Evolutionary conservation across 2,329 filamentous ascomycete species (phyloP).

Genomic region (Epichloe amarillans): DNA sequence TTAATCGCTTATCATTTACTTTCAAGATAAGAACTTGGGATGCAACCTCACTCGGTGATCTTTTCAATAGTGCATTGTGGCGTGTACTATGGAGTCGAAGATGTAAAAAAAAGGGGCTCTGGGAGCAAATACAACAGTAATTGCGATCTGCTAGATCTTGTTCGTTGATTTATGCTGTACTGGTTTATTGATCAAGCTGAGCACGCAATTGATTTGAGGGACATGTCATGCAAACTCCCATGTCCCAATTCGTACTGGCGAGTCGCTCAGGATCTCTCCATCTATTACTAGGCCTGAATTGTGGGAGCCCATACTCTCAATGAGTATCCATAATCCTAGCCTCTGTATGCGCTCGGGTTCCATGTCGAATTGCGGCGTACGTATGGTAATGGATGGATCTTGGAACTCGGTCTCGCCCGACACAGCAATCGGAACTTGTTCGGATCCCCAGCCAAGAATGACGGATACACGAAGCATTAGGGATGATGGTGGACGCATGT

Average conservation of each 20-base stretch:
- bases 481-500: constrained; percentile 27
- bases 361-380: constrained; percentile 63
- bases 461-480: constrained; percentile 54
- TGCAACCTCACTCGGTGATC: too few relatives aligned
- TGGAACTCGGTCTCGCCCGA: constrained; percentile 64
- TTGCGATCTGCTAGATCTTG: background rate
- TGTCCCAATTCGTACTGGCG: constrained; percentile 26
- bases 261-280: constrained; percentile 39
- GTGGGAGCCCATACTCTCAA: constrained; percentile 61
- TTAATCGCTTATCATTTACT: background rate
- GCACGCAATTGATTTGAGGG: background rate
- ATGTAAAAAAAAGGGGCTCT: background rate
- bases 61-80: background rate
- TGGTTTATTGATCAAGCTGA: background rate
- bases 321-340: constrained; percentile 61
- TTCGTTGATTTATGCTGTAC: background rate
- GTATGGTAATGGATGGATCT: constrained; percentile 51
- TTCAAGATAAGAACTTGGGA: too few relatives aligned
- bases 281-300: constrained; percentile 29
- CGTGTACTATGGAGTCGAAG: background rate
- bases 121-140: background rate
- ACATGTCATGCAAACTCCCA: constrained; percentile 23
- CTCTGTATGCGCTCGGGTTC: constrained; percentile 43
- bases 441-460: constrained; percentile 58
- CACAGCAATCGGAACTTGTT: constrained; percentile 48